These are phyloP conservation scores for Cladosporium sp. DNA, from an alignment of 2,329 filamentous ascomycete genomes.

Conservation along the genomic window DNA sequence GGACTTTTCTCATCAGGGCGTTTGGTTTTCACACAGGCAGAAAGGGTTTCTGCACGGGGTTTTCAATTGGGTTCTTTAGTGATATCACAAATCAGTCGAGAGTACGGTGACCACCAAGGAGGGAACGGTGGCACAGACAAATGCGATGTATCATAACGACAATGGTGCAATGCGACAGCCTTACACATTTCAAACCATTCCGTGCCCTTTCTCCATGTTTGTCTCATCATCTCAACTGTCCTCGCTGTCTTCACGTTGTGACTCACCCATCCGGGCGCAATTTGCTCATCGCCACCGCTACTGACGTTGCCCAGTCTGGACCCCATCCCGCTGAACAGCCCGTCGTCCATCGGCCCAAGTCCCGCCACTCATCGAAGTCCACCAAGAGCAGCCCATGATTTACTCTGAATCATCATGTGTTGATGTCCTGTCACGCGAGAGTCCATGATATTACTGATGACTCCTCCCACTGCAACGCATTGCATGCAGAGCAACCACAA, in stretches of 20 bases:
- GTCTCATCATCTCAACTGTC: not conserved
- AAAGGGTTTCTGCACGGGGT: slow-evolving; percentile 20
- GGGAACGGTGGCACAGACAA: slow-evolving; percentile 22
- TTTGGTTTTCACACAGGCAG: slow-evolving; percentile 21
- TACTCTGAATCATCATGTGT: too few species aligned
- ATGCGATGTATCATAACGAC: slow-evolving; percentile 37
- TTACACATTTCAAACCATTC: slow-evolving; percentile 13
- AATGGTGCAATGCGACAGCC: slow-evolving; percentile 27
- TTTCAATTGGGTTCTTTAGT: slow-evolving; percentile 23
- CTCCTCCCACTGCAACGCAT: too few species aligned
- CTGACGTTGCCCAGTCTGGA: too few species aligned
- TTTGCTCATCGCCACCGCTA: slow-evolving; percentile 4
- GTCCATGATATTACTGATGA: too few species aligned
- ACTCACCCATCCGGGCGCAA: slow-evolving; percentile 18
- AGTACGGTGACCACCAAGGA: slow-evolving; percentile 17
- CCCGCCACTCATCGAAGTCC: too few species aligned
- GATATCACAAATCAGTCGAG: slow-evolving; percentile 29
- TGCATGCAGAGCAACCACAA: too few species aligned
- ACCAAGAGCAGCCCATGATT: too few species aligned
- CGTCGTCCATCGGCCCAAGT: too few species aligned
- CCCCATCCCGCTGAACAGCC: too few species aligned
- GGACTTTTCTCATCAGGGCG: slow-evolving; percentile 20
- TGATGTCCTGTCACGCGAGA: too few species aligned
- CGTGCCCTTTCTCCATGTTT: slow-evolving; percentile 7
- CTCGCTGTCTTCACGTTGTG: not conserved